Base-by-base conservation (phyloP, 1,284 basidiomycete genomes). In the Pseudozyma tsukubaensis region DNA sequence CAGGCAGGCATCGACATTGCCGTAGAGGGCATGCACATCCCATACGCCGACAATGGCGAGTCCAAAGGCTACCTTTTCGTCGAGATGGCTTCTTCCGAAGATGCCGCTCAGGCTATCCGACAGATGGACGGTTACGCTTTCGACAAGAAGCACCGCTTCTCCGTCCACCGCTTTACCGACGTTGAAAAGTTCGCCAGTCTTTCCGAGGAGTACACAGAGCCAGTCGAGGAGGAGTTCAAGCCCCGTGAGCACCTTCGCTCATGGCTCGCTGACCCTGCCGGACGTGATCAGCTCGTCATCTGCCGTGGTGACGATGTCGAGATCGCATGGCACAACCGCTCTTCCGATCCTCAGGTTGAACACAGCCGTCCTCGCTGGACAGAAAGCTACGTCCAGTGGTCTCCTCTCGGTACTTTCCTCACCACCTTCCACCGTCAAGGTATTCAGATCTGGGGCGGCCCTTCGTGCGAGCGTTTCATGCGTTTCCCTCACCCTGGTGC, bases 381-480 rank as follows among this genome's bases (percentile, higher is more conserved):
- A 81, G 94, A 99, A 83, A 91, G 97, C 47, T 99, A 98, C 86
- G 92, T 95, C 44, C 92, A 93, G 52, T 99, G 97, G 97, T 98
- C 97, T 39, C 95, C 96, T 36, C 88, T 92, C 65, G 97, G 97
- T 58, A 98, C 96, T 21, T 94, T 92, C 85, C 88, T 99, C 68
- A 91, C 94, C 50, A 97, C 97, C 10, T 89, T 98, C 61, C 97
- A 98, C 85, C 90, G 93, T 48, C 95, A 94, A 85, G 97, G 97
- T 86, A 92, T 98, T 67, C 92, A 94, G 48, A 88, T 99, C 47
- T 99, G 95, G 94, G 96, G 94, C 59, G 97, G 97, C 29, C 85
- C 90, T 35, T 93, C 92, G 18, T 97, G 93, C 90, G 90, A 92
- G 77, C 90, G 89, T 56, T 90, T 92, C 77, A 91, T 92, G 85